Conservation (phyloP, 768 basidiomycete genomes). For the Cantharellus cinnabarinus region DNA sequence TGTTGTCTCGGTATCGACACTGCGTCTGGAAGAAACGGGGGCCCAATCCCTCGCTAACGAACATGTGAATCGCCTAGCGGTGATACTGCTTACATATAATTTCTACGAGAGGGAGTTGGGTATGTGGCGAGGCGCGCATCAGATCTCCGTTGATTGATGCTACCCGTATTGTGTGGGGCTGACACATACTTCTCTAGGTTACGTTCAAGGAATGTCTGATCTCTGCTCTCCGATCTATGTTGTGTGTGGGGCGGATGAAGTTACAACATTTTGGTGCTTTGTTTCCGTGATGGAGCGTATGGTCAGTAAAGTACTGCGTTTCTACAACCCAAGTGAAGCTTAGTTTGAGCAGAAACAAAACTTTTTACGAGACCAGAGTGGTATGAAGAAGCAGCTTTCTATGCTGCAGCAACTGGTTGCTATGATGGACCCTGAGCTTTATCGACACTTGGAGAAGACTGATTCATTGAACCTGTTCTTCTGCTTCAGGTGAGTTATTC, state of each 20-base stretch:
- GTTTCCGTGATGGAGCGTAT: constrained; percentile 88
- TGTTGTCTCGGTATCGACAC: neutral
- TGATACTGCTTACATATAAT: constrained; percentile 78
- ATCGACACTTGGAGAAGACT: constrained; percentile 73
- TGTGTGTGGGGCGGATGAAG: constrained; percentile 74
- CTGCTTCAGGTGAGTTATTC: constrained; percentile 66
- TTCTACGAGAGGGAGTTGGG: constrained; percentile 77
- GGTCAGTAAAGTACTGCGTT: constrained; percentile 27
- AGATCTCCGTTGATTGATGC: neutral
- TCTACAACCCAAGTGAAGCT: neutral
- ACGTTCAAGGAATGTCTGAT: constrained; percentile 98
- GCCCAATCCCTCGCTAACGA: constrained; percentile 79
- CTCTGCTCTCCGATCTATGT: constrained; percentile 86
- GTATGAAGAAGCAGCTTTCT: constrained; percentile 87
- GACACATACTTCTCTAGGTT: constrained; percentile 29
- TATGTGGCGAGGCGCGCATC: constrained; percentile 20
- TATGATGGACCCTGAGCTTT: constrained; percentile 89
- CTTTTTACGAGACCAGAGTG: constrained; percentile 88
- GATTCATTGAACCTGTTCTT: constrained; percentile 91
- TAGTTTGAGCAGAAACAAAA: constrained; percentile 52
- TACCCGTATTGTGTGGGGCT: neutral
- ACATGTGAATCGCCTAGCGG: constrained; percentile 74
- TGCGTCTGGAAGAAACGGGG: constrained; percentile 29
- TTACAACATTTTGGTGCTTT: constrained; percentile 91
- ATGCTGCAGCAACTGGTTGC: constrained; percentile 78